A percentile compares a stretch with the other conserved stretches of the same genome.
Evolutionary conservation across 306 rosid species (phyloP).

Genomic region (Mimosa pudica): DNA sequence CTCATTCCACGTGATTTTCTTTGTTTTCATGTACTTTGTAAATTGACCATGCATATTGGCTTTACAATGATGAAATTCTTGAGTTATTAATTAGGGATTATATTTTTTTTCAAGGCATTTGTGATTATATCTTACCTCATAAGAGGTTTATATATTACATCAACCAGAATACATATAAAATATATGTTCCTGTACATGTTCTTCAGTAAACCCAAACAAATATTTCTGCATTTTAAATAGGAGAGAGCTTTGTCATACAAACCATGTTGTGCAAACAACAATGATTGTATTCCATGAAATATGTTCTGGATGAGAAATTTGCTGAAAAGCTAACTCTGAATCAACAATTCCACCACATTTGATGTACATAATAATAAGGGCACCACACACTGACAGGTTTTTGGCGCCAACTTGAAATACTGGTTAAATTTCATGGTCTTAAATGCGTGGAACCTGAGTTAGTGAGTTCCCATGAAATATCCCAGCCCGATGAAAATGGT

Average conservation of each 20-base stretch:
- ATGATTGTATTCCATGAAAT: constrained; percentile 24
- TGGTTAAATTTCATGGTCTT: constrained; percentile 90
- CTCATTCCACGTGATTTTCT: too few species aligned
- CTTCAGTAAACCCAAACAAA: too few species aligned
- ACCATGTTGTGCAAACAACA: constrained; percentile 24
- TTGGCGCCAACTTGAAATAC: constrained; percentile 71
- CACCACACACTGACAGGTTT: constrained; percentile 50
- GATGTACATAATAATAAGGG: constrained; percentile 14
- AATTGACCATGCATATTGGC: too few species aligned
- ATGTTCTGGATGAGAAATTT: constrained; percentile 12
- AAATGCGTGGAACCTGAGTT: constrained; percentile 80
- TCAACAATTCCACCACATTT: neutral
- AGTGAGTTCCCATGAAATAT: constrained; percentile 68
- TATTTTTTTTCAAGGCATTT: too few species aligned
- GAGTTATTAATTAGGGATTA: too few species aligned
- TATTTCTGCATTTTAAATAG: too few species aligned
- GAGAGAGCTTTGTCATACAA: constrained; percentile 6
- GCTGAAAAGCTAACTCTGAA: constrained; percentile 13
- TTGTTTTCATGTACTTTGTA: too few species aligned
- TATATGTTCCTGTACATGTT: too few species aligned
- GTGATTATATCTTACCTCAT: too few species aligned
- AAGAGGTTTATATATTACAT: too few species aligned
- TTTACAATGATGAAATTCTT: too few species aligned
- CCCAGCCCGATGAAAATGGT: constrained; percentile 47
- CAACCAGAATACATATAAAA: too few species aligned